Conservation (phyloP, 2,329 filamentous ascomycete genomes). For the Mycosphaerelloides madeirae region DNA sequence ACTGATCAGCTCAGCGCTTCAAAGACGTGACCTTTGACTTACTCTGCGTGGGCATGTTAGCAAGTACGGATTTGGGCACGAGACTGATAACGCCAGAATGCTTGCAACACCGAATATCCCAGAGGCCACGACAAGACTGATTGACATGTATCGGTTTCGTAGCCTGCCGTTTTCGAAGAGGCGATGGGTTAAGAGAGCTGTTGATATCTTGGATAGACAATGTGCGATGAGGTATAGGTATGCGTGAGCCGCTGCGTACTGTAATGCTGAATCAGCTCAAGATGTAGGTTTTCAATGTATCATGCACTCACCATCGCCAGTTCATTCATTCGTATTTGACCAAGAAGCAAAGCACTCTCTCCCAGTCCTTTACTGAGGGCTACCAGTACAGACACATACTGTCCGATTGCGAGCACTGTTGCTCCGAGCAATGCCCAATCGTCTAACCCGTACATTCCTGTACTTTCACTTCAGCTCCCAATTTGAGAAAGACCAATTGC, state of each 20-base stretch:
- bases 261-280: background rate
- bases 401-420: conserved; percentile 20
- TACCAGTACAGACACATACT: conserved; percentile 22
- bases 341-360: conserved; percentile 10
- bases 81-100: conserved; percentile 7
- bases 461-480: background rate
- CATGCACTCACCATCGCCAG: background rate
- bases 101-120: conserved; percentile 10
- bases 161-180: conserved; percentile 17
- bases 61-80: conserved; percentile 8
- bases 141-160: conserved; percentile 12
- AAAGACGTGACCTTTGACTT: background rate
- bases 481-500: background rate
- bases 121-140: conserved; percentile 8
- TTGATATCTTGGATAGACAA: conserved; percentile 18
- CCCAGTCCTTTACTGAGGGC: conserved; percentile 18
- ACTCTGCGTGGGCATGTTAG: conserved; percentile 9
- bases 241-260: conserved; percentile 13
- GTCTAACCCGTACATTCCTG: conserved; percentile 22
- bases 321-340: background rate
- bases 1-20: background rate
- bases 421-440: conserved; percentile 26
- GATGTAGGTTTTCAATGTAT: background rate
- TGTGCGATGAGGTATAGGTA: conserved; percentile 17
- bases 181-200: conserved; percentile 14